Evolutionary conservation across 495 filamentous ascomycete genomes (phyloP).

Genomic region (Hypomontagnella submonticulosa): DNA sequence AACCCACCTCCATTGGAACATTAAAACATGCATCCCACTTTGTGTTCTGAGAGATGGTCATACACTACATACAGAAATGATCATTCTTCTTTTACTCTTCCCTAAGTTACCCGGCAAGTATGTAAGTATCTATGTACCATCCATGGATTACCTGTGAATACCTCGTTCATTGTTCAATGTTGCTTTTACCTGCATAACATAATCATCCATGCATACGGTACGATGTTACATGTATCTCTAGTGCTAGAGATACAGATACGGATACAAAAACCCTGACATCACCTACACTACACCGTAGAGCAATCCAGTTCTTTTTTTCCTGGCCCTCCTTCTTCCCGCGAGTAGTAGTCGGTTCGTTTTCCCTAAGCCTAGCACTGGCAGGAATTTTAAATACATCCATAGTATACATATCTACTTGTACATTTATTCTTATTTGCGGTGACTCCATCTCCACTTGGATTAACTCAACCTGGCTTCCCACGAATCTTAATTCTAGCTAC

Average conservation of each 20-base stretch:
- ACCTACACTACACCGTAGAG: constrained; percentile 35
- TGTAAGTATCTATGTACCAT: not conserved
- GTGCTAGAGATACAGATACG: constrained; percentile 13
- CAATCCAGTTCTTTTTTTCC: constrained; percentile 31
- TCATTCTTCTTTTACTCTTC: constrained; percentile 7
- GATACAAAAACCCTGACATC: constrained; percentile 45
- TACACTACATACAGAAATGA: constrained; percentile 17
- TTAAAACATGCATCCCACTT: constrained; percentile 8
- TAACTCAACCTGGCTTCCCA: constrained; percentile 38
- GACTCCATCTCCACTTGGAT: constrained; percentile 39
- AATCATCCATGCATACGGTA: constrained; percentile 1
- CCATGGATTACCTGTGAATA: not conserved
- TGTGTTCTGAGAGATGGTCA: constrained; percentile 6
- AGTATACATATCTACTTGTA: constrained; percentile 10
- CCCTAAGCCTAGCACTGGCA: constrained; percentile 19
- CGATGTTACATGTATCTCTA: not conserved
- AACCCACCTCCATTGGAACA: not conserved
- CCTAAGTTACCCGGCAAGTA: not conserved
- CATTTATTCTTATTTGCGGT: constrained; percentile 18
- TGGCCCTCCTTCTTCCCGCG: constrained; percentile 26
- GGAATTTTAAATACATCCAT: constrained; percentile 5
- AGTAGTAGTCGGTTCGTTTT: constrained; percentile 29
- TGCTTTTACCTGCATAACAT: constrained; percentile 23
- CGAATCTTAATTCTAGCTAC: constrained; percentile 45
- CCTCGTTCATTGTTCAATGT: no score